Percentiles rank a stretch among this genome's conserved stretches.
phyloP scores from a whole-genome alignment of 441 rosid genomes.

The Macaranga tanarius region DNA sequence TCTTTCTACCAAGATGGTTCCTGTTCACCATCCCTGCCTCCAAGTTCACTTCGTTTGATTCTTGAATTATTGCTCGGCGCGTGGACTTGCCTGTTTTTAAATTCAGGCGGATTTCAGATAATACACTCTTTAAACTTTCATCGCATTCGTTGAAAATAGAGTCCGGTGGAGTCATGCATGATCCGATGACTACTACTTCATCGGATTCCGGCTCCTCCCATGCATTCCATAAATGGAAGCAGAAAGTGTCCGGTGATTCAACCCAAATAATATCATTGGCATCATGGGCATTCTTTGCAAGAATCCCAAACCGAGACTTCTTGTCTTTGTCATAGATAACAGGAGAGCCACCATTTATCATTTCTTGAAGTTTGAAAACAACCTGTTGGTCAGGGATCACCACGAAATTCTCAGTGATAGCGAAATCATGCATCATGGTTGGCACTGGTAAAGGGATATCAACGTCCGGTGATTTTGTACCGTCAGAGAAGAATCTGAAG shows the following conservation, averaged over 20 bases:
- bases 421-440: slow-evolving; percentile 82
- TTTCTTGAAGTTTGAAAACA: slow-evolving; percentile 71
- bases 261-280: slow-evolving; percentile 58
- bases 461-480: slow-evolving; percentile 56
- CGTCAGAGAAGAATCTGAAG: slow-evolving; percentile 53
- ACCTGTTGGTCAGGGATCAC: slow-evolving; percentile 78
- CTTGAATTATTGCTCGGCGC: slow-evolving; percentile 50
- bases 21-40: slow-evolving; percentile 85
- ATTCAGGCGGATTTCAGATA: slow-evolving; percentile 65
- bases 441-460: slow-evolving; percentile 58
- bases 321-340: slow-evolving; percentile 58
- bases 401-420: slow-evolving; percentile 68
- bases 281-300: slow-evolving; percentile 43
- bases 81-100: slow-evolving; percentile 56
- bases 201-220: slow-evolving; percentile 73
- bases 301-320: slow-evolving; percentile 56
- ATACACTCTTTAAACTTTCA: slow-evolving; percentile 49
- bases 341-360: slow-evolving; percentile 71
- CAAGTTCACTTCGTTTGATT: slow-evolving; percentile 47
- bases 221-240: slow-evolving; percentile 80
- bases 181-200: slow-evolving; percentile 72
- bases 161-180: slow-evolving; percentile 80
- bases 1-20: slow-evolving; percentile 58
- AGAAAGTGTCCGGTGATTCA: slow-evolving; percentile 59
- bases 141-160: slow-evolving; percentile 75